Evolutionary conservation across 495 filamentous ascomycete genomes (phyloP).

Genomic region (Xylaria curta): DNA sequence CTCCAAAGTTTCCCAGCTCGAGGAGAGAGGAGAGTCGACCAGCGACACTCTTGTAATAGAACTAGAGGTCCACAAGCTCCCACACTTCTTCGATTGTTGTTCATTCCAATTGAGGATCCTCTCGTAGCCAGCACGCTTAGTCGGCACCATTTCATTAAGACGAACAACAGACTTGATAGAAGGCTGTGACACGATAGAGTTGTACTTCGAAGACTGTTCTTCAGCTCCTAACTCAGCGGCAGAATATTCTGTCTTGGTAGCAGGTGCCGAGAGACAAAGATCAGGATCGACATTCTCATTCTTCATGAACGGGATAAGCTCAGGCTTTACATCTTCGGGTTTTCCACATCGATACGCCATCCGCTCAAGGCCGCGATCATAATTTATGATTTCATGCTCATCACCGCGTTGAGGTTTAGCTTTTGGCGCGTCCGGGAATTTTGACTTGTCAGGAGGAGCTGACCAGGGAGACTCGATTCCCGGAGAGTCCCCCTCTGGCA

Average conservation of each 20-base stretch:
- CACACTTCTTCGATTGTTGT: not conserved
- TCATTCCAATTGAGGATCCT: constrained; percentile 27
- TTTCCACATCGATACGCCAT: constrained; percentile 20
- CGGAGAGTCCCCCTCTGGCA: not conserved
- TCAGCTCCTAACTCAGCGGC: constrained; percentile 19
- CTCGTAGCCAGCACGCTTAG: constrained; percentile 25
- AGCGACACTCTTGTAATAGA: constrained; percentile 24
- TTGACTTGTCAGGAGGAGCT: constrained; percentile 19
- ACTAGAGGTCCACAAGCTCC: not conserved
- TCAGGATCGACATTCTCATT: constrained; percentile 8
- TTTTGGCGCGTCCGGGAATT: not conserved
- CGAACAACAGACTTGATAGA: constrained; percentile 22
- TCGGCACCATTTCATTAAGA: constrained; percentile 20
- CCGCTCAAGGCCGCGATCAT: constrained; percentile 19
- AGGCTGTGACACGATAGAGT: constrained; percentile 24
- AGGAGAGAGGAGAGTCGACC: not conserved
- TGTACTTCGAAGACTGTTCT: constrained; percentile 11
- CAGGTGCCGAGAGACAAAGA: constrained; percentile 25
- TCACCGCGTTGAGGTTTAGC: constrained; percentile 12
- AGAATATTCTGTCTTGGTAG: constrained; percentile 27
- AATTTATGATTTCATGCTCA: constrained; percentile 6
- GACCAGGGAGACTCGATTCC: constrained; percentile 6
- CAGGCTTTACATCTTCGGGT: constrained; percentile 19
- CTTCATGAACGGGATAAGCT: constrained; percentile 20
- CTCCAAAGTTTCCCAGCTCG: constrained; percentile 13